Base-by-base conservation (phyloP, 371 early-diverging fungal species). In the Mucor ambiguus region DNA sequence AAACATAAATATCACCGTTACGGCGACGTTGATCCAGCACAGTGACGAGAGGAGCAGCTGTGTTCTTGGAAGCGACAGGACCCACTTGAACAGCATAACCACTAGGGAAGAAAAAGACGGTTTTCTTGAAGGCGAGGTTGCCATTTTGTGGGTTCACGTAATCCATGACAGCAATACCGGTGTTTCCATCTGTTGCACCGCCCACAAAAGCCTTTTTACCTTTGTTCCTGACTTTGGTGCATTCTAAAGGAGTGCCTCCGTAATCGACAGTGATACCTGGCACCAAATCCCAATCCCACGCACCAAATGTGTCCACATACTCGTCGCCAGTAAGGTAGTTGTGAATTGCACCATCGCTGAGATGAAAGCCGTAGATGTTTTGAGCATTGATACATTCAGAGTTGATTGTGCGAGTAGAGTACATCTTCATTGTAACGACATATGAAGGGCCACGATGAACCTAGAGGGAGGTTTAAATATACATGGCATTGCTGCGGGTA, bases 341-440 rank as follows among this genome's bases (percentile, higher is more conserved):
- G 56, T 52, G 71, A 28, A 78, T 64, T n/a, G 68, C 54, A 35
- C 78, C 75, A 49, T 75, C 75, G 46, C 69, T 73, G 2, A 78
- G 37, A 61, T 74, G 73, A 32, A 68, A 72, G 18, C 78, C 78
- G 29, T 52, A 60, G 1, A 65, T 63, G 29, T 72, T 72, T 65
- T 78, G 75, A 12, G 24, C 30, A 49, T 78, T 78, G 37, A 78
- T 33, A 28, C 78, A 78, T 38, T 78, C 78, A 20, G 72, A 69
- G 20, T 72, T 74, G 2, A 70, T 52, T 0, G 78, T 78, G n/a
- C 78, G 70, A n/a, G 52, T 58, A 8, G 75, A 74, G 41, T 72
- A 69, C 78, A 78, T 75, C 60, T 75, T 78, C 22, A 78, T 29
- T n/a, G 78, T 75, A 43, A 63, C 63, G 24, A 78, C 56, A 49